A percentile compares a stretch with the other conserved stretches of the same genome.
These are phyloP conservation scores for Pichia sp. DNA, from an alignment of 1,139 yeast species.

Conservation along the genomic window DNA sequence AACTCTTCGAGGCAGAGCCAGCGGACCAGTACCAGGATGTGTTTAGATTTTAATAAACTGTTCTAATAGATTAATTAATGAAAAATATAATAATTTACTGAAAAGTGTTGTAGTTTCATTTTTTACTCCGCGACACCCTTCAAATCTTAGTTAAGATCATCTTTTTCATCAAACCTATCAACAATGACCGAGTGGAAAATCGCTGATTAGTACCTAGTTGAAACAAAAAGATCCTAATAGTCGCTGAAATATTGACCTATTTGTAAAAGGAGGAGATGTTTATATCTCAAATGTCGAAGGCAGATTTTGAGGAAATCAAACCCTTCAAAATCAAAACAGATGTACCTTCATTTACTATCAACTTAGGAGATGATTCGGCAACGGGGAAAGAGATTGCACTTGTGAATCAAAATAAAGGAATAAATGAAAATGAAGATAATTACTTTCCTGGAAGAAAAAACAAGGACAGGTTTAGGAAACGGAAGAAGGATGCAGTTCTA, in stretches of 20 bases:
- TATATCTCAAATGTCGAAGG: neutral
- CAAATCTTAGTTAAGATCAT: no score
- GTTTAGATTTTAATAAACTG: slow-evolving; percentile 7
- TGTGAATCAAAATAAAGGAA: neutral
- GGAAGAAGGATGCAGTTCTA: slow-evolving; percentile 15
- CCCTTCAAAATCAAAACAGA: neutral
- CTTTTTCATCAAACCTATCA: no score
- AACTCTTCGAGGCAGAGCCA: neutral
- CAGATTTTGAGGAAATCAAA: neutral
- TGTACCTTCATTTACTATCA: neutral
- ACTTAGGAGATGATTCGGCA: slow-evolving; percentile 4
- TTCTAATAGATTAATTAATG: no score
- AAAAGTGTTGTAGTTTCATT: no score
- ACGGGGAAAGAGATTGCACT: slow-evolving; percentile 4
- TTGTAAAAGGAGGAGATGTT: neutral
- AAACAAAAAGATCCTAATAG: no score
- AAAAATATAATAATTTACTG: no score
- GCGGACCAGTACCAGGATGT: slow-evolving; percentile 7
- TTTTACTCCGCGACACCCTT: no score
- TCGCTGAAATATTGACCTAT: no score
- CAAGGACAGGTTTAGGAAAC: slow-evolving; percentile 9
- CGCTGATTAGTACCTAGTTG: no score
- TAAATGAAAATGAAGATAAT: slow-evolving; percentile 6
- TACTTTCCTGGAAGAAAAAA: slow-evolving; percentile 15
- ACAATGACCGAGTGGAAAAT: no score